Conservation (phyloP, 2,329 filamentous ascomycete species). For the Sporothrix dimorphospora region DNA sequence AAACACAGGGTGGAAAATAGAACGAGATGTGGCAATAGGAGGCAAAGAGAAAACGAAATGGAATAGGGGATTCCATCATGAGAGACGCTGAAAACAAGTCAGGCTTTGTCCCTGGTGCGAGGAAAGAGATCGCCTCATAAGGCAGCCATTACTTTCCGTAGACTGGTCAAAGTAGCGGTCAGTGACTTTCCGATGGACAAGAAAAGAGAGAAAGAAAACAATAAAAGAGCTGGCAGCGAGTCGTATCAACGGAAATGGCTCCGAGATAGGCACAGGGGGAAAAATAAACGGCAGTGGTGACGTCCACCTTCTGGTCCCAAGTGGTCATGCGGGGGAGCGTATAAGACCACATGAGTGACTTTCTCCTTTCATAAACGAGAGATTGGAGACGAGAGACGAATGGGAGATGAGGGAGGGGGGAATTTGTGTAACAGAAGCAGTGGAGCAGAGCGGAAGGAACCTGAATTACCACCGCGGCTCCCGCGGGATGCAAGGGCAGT, state of each 20-base stretch:
- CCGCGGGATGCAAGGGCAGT: constrained; percentile 15
- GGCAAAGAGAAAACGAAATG: too few species aligned
- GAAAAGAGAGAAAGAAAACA: neutral
- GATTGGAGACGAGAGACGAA: neutral
- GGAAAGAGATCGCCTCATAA: neutral
- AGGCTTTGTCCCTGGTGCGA: neutral
- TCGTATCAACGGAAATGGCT: neutral
- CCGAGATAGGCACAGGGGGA: neutral
- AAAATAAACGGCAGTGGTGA: neutral
- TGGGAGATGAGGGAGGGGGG: neutral
- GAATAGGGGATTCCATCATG: neutral
- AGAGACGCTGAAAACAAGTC: neutral
- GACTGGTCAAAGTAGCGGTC: constrained; percentile 26
- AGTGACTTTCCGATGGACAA: neutral
- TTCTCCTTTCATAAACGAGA: neutral
- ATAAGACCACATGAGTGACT: neutral
- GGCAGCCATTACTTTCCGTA: constrained; percentile 21
- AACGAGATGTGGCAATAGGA: too few species aligned
- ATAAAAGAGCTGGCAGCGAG: neutral
- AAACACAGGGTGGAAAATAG: neutral
- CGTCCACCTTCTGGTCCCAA: neutral
- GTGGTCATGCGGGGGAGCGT: neutral
- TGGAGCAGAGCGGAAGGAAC: neutral
- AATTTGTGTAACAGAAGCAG: neutral
- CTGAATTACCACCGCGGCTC: neutral